Evolutionary conservation across 1,139 yeast species (phyloP).

Genomic region (Meyerozyma guilliermondii): DNA sequence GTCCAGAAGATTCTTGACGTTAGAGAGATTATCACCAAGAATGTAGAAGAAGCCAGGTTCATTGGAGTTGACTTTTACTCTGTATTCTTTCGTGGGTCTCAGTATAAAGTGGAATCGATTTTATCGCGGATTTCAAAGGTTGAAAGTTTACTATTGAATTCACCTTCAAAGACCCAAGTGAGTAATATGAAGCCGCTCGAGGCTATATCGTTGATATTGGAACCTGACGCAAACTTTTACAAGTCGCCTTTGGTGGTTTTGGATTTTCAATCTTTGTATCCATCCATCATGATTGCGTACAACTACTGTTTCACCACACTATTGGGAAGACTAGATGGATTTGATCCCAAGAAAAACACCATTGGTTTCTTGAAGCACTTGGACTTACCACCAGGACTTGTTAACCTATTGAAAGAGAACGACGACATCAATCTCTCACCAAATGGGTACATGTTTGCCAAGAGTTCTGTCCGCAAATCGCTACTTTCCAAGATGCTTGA

Average conservation of each 20-base stretch:
- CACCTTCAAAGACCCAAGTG: conserved; percentile 81
- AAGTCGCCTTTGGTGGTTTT: conserved; percentile 85
- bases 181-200: conserved; percentile 83
- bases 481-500: conserved; percentile 76
- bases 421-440: conserved; percentile 64
- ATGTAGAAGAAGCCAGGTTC: conserved; percentile 78
- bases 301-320: conserved; percentile 89
- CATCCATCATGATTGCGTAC: conserved; percentile 87
- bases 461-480: conserved; percentile 62
- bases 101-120: conserved; percentile 86
- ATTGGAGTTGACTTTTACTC: conserved; percentile 90
- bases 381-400: conserved; percentile 51
- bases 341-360: conserved; percentile 36
- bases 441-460: conserved; percentile 78
- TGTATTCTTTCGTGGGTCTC: conserved; percentile 86
- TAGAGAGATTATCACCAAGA: conserved; percentile 64
- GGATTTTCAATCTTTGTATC: conserved; percentile 91
- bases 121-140: conserved; percentile 67
- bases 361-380: conserved; percentile 42
- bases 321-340: conserved; percentile 61
- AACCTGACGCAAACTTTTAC: conserved; percentile 80
- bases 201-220: conserved; percentile 87
- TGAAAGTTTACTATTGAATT: conserved; percentile 65
- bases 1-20: conserved; percentile 46
- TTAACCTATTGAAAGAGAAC: conserved; percentile 48